phyloP scores from a whole-genome alignment of 192 early-diverging fungal species.

The Coemansia sp. region DNA sequence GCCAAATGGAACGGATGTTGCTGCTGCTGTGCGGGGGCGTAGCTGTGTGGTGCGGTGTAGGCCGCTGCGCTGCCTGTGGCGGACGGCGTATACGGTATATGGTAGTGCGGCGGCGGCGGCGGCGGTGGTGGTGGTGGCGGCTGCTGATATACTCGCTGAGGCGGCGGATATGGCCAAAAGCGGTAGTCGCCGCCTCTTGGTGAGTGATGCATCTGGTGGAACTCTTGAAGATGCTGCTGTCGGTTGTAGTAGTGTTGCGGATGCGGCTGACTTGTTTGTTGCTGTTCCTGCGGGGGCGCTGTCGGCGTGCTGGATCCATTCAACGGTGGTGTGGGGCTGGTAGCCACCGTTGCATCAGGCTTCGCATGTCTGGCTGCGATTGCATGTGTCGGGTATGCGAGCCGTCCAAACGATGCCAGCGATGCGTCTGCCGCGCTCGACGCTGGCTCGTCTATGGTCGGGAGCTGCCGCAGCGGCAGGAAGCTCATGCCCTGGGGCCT shows the following conservation, averaged over 20 bases:
- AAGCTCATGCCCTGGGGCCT: conserved; percentile 4
- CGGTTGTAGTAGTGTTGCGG: conserved; percentile 11
- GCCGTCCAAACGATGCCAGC: conserved; percentile 5
- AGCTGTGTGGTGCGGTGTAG: not conserved
- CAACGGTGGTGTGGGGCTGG: not conserved
- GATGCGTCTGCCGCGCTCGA: not conserved
- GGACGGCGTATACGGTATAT: conserved; percentile 3
- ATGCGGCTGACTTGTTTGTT: not conserved
- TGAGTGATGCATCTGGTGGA: conserved; percentile 19
- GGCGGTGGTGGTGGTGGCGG: not conserved
- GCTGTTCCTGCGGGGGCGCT: not conserved
- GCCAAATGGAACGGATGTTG: conserved; percentile 13
- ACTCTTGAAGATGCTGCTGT: conserved; percentile 9
- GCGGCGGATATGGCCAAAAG: conserved; percentile 49
- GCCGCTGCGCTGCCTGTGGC: not conserved
- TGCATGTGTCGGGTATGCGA: conserved; percentile 7
- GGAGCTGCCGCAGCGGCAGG: conserved; percentile 3
- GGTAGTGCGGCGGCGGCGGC: conserved; percentile 14
- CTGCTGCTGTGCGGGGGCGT: conserved; percentile 4
- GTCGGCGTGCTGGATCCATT: not conserved
- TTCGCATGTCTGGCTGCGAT: not conserved
- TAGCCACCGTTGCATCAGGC: not conserved
- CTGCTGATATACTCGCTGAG: conserved; percentile 17
- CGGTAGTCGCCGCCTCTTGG: conserved; percentile 29
- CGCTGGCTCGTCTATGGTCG: not conserved